Evolutionary conservation across 2,329 filamentous ascomycete genomes (phyloP).

Genomic region (Emmonsiellopsis sp.): DNA sequence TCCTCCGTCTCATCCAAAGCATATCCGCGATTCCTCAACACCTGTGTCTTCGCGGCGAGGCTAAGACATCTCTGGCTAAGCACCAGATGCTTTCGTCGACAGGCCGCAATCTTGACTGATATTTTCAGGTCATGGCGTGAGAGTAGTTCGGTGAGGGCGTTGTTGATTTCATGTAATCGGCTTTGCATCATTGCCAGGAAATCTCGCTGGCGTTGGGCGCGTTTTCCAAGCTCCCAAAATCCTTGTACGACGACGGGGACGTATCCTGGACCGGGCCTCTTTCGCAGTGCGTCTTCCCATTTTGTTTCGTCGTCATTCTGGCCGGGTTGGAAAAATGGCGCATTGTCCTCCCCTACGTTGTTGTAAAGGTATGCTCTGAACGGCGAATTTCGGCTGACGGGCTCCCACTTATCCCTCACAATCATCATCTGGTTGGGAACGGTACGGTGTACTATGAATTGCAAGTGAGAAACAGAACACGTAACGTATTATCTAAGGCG

Average conservation of each 20-base stretch:
- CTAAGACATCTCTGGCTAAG: slow-evolving; percentile 51
- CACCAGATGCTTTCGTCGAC: slow-evolving; percentile 49
- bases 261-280: slow-evolving; percentile 47
- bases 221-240: slow-evolving; percentile 49
- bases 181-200: slow-evolving; percentile 49
- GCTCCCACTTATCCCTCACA: slow-evolving; percentile 55
- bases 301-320: slow-evolving; percentile 49
- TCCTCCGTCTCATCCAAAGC: slow-evolving; percentile 57
- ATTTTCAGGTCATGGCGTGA: slow-evolving; percentile 52
- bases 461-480: neutral
- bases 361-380: slow-evolving; percentile 58
- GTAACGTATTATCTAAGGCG: neutral
- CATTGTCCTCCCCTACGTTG: slow-evolving; percentile 47
- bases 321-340: slow-evolving; percentile 52
- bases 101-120: slow-evolving; percentile 48
- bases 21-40: slow-evolving; percentile 54
- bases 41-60: slow-evolving; percentile 55
- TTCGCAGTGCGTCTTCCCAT: slow-evolving; percentile 55
- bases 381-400: slow-evolving; percentile 40
- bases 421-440: slow-evolving; percentile 51
- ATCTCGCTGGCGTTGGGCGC: slow-evolving; percentile 48
- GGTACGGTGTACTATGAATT: slow-evolving; percentile 44
- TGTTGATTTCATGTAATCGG: slow-evolving; percentile 57
- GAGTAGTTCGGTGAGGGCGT: slow-evolving; percentile 48
- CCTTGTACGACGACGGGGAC: slow-evolving; percentile 53